Conservation (phyloP, 1,284 basidiomycete genomes). For the Sphagnurus paluster region DNA sequence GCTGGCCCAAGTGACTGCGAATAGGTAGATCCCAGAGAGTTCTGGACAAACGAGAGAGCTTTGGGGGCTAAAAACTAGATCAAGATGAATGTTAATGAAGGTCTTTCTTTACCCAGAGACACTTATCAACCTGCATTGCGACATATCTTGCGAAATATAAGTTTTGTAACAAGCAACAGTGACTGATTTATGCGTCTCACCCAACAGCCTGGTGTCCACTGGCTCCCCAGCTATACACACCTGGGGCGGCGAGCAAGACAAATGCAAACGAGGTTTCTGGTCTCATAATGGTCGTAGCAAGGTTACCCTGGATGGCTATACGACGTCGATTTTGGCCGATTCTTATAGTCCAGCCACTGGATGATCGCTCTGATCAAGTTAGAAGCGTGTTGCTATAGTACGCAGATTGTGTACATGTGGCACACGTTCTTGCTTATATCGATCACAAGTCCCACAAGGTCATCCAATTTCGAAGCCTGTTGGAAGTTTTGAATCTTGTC, state of each 20-base stretch:
- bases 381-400: too few species aligned
- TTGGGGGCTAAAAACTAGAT: constrained; percentile 45
- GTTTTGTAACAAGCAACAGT: neutral
- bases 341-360: constrained; percentile 1
- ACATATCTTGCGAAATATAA: constrained; percentile 29
- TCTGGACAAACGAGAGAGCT: constrained; percentile 44
- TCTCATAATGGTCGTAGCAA: constrained; percentile 13
- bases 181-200: constrained; percentile 22
- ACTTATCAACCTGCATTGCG: constrained; percentile 32
- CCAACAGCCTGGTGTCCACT: constrained; percentile 44
- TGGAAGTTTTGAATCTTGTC: too few species aligned
- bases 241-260: constrained; percentile 13
- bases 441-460: too few species aligned
- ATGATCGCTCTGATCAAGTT: too few species aligned
- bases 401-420: too few species aligned
- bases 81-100: neutral
- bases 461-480: too few species aligned
- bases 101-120: neutral
- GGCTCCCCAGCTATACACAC: constrained; percentile 39
- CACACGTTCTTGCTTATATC: too few species aligned
- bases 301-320: neutral
- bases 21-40: constrained; percentile 42
- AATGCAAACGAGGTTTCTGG: constrained; percentile 11
- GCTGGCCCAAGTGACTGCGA: constrained; percentile 44
- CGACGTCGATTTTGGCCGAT: neutral